Percentiles rank a stretch among this genome's conserved stretches.
phyloP scores from a whole-genome alignment of 495 filamentous ascomycete genomes.

The Bombardia bombarda region DNA sequence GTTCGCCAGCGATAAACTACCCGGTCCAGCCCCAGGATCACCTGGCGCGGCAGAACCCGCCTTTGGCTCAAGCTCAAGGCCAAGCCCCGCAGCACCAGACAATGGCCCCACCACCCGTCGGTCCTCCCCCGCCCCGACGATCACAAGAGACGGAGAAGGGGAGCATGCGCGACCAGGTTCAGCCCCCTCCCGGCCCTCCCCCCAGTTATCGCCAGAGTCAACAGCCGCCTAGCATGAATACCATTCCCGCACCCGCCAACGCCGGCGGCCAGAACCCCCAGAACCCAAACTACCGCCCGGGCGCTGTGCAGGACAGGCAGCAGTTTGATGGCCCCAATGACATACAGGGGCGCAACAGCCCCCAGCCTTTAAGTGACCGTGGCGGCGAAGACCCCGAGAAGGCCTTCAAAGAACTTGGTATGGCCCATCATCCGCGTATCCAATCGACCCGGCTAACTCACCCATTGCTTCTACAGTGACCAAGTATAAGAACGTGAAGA shows the following conservation, averaged over 20 bases:
- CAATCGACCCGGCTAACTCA: constrained; percentile 3
- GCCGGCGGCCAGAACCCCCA: constrained; percentile 20
- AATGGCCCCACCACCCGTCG: constrained; percentile 45
- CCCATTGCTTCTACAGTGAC: constrained; percentile 46
- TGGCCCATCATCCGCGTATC: constrained; percentile 13
- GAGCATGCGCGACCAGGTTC: constrained; percentile 30
- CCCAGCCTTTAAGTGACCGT: constrained; percentile 44
- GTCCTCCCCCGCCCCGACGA: constrained; percentile 33
- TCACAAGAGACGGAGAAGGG: constrained; percentile 37
- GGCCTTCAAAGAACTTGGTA: constrained; percentile 60
- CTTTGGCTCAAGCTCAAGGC: constrained; percentile 20
- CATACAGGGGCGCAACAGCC: constrained; percentile 53
- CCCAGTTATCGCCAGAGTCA: constrained; percentile 43
- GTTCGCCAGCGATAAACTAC: constrained; percentile 28
- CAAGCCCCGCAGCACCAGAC: constrained; percentile 34
- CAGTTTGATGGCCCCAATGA: constrained; percentile 30
- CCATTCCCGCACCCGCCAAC: constrained; percentile 34
- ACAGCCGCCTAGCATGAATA: constrained; percentile 36
- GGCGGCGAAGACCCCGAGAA: constrained; percentile 47
- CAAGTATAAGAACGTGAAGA: constrained; percentile 97
- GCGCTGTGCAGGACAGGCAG: constrained; percentile 25
- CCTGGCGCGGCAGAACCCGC: constrained; percentile 20
- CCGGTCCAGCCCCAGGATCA: constrained; percentile 27
- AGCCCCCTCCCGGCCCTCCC: constrained; percentile 37
- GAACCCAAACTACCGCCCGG: constrained; percentile 32